These are phyloP conservation scores for Vigna mungo DNA, from an alignment of 306 rosid species.

Conservation along the genomic window DNA sequence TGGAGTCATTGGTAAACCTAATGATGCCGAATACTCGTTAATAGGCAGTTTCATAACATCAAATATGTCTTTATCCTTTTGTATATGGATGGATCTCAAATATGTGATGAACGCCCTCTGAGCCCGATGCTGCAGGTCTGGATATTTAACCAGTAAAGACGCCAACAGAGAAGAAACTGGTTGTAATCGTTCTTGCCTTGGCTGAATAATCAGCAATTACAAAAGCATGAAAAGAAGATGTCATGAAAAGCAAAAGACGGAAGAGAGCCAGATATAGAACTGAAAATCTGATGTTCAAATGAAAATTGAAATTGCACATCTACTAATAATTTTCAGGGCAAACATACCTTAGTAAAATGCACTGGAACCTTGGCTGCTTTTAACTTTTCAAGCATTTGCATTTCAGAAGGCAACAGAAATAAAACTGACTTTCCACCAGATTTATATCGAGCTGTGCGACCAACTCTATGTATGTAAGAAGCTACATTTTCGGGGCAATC, in stretches of 20 bases:
- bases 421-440: constrained; percentile 82
- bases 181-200: constrained; percentile 67
- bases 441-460: constrained; percentile 90
- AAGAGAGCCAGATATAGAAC: neutral
- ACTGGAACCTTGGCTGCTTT: constrained; percentile 78
- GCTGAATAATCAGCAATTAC: constrained; percentile 60
- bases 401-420: constrained; percentile 83
- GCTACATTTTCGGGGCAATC: constrained; percentile 94
- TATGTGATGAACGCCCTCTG: constrained; percentile 83
- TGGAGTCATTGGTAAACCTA: constrained; percentile 91
- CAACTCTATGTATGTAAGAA: constrained; percentile 95
- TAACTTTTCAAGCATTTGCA: constrained; percentile 77
- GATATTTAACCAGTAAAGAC: constrained; percentile 79
- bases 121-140: constrained; percentile 72
- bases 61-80: constrained; percentile 87
- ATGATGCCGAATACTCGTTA: constrained; percentile 76
- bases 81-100: constrained; percentile 72
- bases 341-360: constrained; percentile 66
- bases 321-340: constrained; percentile 28
- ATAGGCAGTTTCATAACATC: constrained; percentile 78
- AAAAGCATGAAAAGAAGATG: constrained; percentile 44
- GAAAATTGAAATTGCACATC: neutral
- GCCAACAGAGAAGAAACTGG: constrained; percentile 78
- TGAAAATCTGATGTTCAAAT: constrained; percentile 18
- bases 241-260: neutral